Conservation (phyloP, 202 grass and related monocot species). For the Brachypodium distachyon region DNA sequence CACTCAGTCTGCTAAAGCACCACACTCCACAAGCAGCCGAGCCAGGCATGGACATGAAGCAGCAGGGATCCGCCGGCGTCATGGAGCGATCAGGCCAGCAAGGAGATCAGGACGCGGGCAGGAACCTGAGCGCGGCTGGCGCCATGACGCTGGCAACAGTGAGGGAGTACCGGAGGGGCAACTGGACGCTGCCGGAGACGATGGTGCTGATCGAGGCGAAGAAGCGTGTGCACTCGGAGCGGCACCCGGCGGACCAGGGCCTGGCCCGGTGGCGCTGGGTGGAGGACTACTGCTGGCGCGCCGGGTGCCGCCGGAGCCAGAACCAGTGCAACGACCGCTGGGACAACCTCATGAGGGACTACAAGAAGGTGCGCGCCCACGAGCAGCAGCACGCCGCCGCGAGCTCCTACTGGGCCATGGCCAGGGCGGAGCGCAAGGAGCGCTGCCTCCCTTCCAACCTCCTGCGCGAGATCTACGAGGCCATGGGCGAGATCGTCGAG, state of each 20-base stretch:
- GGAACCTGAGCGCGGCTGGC: constrained; percentile 2
- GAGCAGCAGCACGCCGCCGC: constrained; percentile 35
- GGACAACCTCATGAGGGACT: constrained; percentile 97
- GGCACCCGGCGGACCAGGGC: constrained; percentile 56
- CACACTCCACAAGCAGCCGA: neutral
- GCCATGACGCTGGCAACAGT: constrained; percentile 4
- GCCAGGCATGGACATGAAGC: constrained; percentile 17
- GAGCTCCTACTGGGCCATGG: constrained; percentile 88
- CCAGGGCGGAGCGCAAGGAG: constrained; percentile 62
- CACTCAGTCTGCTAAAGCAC: neutral
- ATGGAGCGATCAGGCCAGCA: neutral
- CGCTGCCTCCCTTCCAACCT: constrained; percentile 72
- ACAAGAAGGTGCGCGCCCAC: constrained; percentile 93
- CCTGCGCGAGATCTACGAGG: constrained; percentile 71
- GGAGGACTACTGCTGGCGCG: constrained; percentile 94
- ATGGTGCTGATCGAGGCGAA: constrained; percentile 85
- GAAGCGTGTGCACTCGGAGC: constrained; percentile 64
- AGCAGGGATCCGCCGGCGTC: neutral
- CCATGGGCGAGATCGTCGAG: constrained; percentile 47
- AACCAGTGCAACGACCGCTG: constrained; percentile 99
- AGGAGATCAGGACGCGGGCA: constrained; percentile 3
- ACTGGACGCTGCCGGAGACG: constrained; percentile 93
- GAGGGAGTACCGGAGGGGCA: constrained; percentile 73
- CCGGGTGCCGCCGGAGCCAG: constrained; percentile 79
- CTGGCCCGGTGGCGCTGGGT: constrained; percentile 86